Evolutionary conservation across 169 alveolate species (phyloP), one percentile per base, ranked within the genome.

Genomic region (Babesia caballi): DNA sequence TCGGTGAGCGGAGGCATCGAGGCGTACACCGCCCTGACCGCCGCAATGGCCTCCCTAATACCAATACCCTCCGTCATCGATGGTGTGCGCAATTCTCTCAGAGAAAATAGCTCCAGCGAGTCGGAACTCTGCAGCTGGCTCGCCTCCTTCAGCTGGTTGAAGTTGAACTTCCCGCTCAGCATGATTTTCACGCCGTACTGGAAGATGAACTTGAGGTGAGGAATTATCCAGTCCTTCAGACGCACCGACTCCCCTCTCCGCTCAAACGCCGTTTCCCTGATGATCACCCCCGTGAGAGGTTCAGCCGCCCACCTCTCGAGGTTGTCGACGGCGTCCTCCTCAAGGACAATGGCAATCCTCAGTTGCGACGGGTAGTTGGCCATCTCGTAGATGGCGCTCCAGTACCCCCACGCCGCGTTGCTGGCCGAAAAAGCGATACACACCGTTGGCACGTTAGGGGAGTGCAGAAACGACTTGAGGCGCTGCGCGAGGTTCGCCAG

Each of bases 331-430:
- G 68, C 52, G 19, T 52, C 77, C 4, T 57, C 70, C 21, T 57
- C 67, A 21, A 78, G 27, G 25, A 57, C 19, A 11, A 78, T 50
- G 36, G 81, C 67, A 33, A 66, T 78, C 58, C 44, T 78, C 40
- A 78, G 50, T 50, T 69, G 67, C 32, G 71, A 52, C 4, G 75
- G 28, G 33, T 50, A 69, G 30, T 59, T 59, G 36, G 81, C 50
- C 74, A 78, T 68, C 32, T 78, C 77, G 51, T 78, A 54, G 7
- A 78, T 52, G 53, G 73, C 72, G 47, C 58, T 53, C 86, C 86
- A 78, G 46, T 58, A 63, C 21, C 65, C 72, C 82, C 81, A 66
- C 4, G 86, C 58, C 15, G 51, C 65, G 33, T 66, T 44, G 40
- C 41, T 61, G 17, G 63, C 69, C 2, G 49, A 68, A 19, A 78